phyloP scores from a whole-genome alignment of 768 basidiomycete genomes.

The Tulasnella sp. region DNA sequence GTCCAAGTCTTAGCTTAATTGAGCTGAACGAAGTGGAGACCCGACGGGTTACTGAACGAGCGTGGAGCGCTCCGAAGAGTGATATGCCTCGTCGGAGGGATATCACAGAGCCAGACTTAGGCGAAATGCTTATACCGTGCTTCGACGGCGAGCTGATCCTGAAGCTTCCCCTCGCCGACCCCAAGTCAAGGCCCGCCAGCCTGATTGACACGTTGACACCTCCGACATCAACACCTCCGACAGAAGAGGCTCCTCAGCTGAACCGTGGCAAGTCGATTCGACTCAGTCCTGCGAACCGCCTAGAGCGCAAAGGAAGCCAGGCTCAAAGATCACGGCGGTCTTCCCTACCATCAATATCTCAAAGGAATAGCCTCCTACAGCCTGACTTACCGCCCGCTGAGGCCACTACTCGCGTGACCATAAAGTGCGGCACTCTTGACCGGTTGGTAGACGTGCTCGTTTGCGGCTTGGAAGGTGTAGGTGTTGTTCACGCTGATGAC shows the following conservation, averaged over 20 bases:
- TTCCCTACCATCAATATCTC: conserved; percentile 67
- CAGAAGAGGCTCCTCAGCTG: conserved; percentile 31
- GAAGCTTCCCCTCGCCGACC: conserved; percentile 46
- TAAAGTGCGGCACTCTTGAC: conserved; percentile 69
- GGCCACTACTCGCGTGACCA: conserved; percentile 59
- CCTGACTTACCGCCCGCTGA: conserved; percentile 52
- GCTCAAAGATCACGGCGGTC: conserved; percentile 51
- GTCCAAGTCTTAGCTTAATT: background rate
- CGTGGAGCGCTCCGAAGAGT: background rate
- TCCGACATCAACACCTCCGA: background rate
- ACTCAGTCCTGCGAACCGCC: conserved; percentile 57
- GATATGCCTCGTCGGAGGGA: conserved; percentile 26
- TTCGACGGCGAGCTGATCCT: conserved; percentile 65
- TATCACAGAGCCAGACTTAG: conserved; percentile 27
- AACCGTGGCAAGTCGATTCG: conserved; percentile 63
- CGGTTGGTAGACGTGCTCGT: conserved; percentile 63
- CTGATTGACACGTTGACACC: conserved; percentile 30
- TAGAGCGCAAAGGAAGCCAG: conserved; percentile 63
- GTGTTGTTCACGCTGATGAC: conserved; percentile 73
- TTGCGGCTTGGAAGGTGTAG: conserved; percentile 64
- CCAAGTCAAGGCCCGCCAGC: conserved; percentile 61
- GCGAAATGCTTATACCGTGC: conserved; percentile 53
- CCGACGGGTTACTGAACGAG: conserved; percentile 1
- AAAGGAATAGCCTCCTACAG: conserved; percentile 44
- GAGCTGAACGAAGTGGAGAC: conserved; percentile 13